phyloP scores from a whole-genome alignment of 768 basidiomycete species.

The Melanogaster broomeanus region DNA sequence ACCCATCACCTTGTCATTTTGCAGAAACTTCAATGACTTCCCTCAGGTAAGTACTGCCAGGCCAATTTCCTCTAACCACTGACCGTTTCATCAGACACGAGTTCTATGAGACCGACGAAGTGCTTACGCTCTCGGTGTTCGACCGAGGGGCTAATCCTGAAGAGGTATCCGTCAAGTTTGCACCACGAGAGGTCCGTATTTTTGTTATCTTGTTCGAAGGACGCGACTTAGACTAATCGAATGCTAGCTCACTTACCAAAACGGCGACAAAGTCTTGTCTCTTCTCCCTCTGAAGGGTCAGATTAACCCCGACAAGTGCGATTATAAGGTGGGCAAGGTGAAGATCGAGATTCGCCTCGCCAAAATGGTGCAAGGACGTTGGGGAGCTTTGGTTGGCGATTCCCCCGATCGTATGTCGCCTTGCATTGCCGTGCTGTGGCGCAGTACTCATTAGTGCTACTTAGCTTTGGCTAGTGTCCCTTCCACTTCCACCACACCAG shows the following conservation, averaged over 20 bases:
- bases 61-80: neutral
- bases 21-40: constrained; percentile 22
- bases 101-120: constrained; percentile 86
- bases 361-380: constrained; percentile 68
- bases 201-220: neutral
- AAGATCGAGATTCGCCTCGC: constrained; percentile 84
- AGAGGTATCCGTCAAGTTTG: constrained; percentile 61
- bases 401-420: constrained; percentile 65
- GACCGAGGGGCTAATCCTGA: constrained; percentile 73
- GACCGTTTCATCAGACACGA: constrained; percentile 57
- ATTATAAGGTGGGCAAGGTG: constrained; percentile 74
- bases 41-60: constrained; percentile 21
- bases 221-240: constrained; percentile 3
- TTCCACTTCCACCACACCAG: constrained; percentile 36
- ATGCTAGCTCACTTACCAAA: constrained; percentile 41
- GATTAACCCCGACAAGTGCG: constrained; percentile 65
- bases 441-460: neutral
- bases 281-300: constrained; percentile 83
- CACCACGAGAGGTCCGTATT: constrained; percentile 58
- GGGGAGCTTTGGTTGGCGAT: constrained; percentile 78
- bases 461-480: constrained; percentile 24
- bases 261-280: constrained; percentile 69
- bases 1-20: neutral
- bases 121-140: constrained; percentile 71
- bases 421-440: neutral